Evolutionary conservation across 352 stramenopile species (phyloP).

Genomic region (Phytophthora uliginosa): DNA sequence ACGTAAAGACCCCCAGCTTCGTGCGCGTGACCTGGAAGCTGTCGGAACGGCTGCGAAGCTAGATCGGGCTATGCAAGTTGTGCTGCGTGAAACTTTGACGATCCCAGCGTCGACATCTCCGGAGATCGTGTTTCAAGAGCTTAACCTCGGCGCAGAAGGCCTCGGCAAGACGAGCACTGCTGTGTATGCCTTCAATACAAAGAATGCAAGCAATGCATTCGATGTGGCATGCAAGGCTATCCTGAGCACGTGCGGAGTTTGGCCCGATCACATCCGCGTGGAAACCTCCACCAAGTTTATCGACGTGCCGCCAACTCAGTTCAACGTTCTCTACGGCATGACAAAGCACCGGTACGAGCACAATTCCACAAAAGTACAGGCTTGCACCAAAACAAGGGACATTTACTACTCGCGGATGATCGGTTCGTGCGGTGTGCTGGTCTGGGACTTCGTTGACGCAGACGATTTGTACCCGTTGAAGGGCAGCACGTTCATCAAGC

Average conservation of each 20-base stretch:
- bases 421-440: slow-evolving; percentile 39
- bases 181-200: slow-evolving; percentile 48
- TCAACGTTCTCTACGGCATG: slow-evolving; percentile 41
- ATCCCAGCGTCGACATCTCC: slow-evolving; percentile 35
- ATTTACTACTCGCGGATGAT: slow-evolving; percentile 43
- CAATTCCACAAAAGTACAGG: slow-evolving; percentile 23
- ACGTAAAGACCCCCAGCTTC: slow-evolving; percentile 32
- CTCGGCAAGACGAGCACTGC: slow-evolving; percentile 44
- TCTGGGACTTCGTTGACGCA: slow-evolving; percentile 56
- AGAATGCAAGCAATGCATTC: slow-evolving; percentile 36
- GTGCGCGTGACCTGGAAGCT: slow-evolving; percentile 41
- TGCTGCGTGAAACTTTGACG: slow-evolving; percentile 46
- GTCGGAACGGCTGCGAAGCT: slow-evolving; percentile 44
- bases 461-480: slow-evolving; percentile 47
- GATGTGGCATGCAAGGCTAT: slow-evolving; percentile 37
- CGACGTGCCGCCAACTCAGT: slow-evolving; percentile 24
- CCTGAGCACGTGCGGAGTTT: slow-evolving; percentile 34
- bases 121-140: slow-evolving; percentile 46
- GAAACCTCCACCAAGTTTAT: slow-evolving; percentile 30
- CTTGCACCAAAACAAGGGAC: slow-evolving; percentile 32
- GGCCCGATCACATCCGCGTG: slow-evolving; percentile 39
- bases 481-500: slow-evolving; percentile 36
- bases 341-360: slow-evolving; percentile 30
- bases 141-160: slow-evolving; percentile 28
- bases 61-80: slow-evolving; percentile 47